These are phyloP conservation scores for Chaetothyriales sp. DNA, from an alignment of 2,329 filamentous ascomycete genomes.

Conservation along the genomic window DNA sequence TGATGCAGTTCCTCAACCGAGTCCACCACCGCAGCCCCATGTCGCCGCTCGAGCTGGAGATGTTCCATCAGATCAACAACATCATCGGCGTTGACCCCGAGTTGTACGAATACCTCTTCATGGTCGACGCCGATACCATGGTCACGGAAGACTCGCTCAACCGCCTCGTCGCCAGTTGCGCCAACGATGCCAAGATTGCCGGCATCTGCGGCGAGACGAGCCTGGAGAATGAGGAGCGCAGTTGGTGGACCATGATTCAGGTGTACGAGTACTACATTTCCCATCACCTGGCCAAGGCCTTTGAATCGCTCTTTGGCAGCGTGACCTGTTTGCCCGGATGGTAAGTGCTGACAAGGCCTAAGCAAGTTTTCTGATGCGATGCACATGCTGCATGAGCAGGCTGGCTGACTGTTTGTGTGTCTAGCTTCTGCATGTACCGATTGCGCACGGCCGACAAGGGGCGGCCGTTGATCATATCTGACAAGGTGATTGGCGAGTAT, in stretches of 20 bases:
- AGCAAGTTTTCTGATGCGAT: neutral
- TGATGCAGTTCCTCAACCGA: constrained; percentile 96
- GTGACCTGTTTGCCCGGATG: constrained; percentile 98
- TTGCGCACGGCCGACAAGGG: constrained; percentile 86
- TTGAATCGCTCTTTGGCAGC: constrained; percentile 93
- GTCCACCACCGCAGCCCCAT: constrained; percentile 90
- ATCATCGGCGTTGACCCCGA: constrained; percentile 96
- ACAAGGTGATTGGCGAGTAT: constrained; percentile 78
- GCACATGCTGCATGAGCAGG: too few species aligned
- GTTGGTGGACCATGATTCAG: constrained; percentile 99
- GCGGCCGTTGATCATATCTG: constrained; percentile 84
- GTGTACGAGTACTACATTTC: constrained; percentile 99
- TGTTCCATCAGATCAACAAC: constrained; percentile 99
- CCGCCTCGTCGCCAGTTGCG: constrained; percentile 78
- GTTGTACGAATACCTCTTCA: constrained; percentile 90
- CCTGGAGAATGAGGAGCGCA: constrained; percentile 85
- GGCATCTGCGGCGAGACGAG: constrained; percentile 96
- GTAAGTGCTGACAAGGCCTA: too few species aligned
- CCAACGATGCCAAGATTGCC: constrained; percentile 88
- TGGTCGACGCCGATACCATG: constrained; percentile 95
- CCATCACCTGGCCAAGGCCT: constrained; percentile 90
- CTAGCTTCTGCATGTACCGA: constrained; percentile 97
- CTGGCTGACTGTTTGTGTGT: neutral
- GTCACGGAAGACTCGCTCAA: constrained; percentile 88
- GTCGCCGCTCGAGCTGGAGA: constrained; percentile 90